These are phyloP conservation scores for Alternaria sp. DNA, from an alignment of 2,329 filamentous ascomycete species.

Conservation along the genomic window DNA sequence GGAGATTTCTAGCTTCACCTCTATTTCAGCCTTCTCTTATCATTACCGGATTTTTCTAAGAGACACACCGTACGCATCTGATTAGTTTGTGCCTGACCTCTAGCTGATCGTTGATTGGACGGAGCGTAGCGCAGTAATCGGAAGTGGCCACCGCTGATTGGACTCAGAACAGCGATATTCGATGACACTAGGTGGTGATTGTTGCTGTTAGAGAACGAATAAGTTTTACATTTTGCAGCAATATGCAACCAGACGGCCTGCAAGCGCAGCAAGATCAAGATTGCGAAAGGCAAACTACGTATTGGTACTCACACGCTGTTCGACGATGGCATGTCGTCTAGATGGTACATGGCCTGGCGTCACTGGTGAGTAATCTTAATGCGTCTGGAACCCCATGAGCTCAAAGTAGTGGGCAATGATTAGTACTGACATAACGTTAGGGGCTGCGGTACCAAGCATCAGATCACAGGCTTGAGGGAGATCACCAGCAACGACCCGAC, in stretches of 20 bases:
- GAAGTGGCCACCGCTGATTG: not conserved
- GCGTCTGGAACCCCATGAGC: not conserved
- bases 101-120: not conserved
- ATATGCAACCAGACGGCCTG: conserved; percentile 74
- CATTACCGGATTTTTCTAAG: rapidly evolving
- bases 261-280: conserved; percentile 66
- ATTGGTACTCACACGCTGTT: conserved; percentile 71
- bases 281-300: conserved; percentile 79
- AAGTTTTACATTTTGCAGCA: not conserved
- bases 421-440: conserved; percentile 55
- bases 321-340: conserved; percentile 63
- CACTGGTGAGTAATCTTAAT: conserved; percentile 73
- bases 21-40: not conserved
- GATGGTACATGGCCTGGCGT: conserved; percentile 71
- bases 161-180: not conserved
- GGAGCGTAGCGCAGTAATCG: not conserved
- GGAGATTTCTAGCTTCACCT: not conserved
- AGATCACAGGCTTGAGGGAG: conserved; percentile 70
- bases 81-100: not conserved
- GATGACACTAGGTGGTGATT: not conserved
- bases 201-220: not conserved
- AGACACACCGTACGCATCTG: rapidly evolving
- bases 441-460: conserved; percentile 84
- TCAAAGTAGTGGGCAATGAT: too few species aligned
- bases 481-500: conserved; percentile 66